A percentile compares a stretch with the other conserved stretches of the same genome.
phyloP scores from a whole-genome alignment of 2,329 filamentous ascomycete species.

The Colletotrichum noveboracense region DNA sequence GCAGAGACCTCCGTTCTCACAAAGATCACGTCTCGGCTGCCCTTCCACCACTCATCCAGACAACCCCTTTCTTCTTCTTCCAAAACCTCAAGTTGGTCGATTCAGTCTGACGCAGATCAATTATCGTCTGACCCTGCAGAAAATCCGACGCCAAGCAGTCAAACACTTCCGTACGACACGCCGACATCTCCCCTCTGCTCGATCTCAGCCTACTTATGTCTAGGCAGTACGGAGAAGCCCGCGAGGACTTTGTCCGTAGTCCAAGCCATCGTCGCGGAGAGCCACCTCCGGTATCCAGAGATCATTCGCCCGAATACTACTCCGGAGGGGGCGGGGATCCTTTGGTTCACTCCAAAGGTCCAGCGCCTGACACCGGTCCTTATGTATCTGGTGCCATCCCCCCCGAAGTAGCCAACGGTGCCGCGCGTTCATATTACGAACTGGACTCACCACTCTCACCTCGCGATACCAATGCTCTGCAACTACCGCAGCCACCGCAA shows the following conservation, averaged over 20 bases:
- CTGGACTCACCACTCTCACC: neutral
- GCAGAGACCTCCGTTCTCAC: neutral
- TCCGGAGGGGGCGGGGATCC: slow-evolving; percentile 29
- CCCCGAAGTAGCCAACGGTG: neutral
- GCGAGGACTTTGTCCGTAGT: slow-evolving; percentile 29
- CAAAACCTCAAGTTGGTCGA: neutral
- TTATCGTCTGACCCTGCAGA: neutral
- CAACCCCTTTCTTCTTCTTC: neutral
- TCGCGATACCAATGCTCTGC: neutral
- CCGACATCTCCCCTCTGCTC: neutral
- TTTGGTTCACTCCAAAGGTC: neutral
- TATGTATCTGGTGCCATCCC: slow-evolving; percentile 9
- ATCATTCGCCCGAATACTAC: slow-evolving; percentile 35
- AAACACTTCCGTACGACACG: neutral
- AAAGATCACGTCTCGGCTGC: neutral
- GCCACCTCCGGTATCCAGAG: slow-evolving; percentile 8
- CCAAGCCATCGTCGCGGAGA: slow-evolving; percentile 29
- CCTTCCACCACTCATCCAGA: neutral
- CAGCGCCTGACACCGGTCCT: neutral
- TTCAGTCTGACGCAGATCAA: neutral
- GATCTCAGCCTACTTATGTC: slow-evolving; percentile 12
- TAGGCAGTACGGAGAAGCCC: slow-evolving; percentile 33
- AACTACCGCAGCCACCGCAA: neutral
- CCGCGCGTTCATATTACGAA: neutral
- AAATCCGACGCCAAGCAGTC: neutral